These are phyloP conservation scores for Alternaria tenuissima DNA, from an alignment of 2,329 filamentous ascomycete genomes.

Conservation along the genomic window DNA sequence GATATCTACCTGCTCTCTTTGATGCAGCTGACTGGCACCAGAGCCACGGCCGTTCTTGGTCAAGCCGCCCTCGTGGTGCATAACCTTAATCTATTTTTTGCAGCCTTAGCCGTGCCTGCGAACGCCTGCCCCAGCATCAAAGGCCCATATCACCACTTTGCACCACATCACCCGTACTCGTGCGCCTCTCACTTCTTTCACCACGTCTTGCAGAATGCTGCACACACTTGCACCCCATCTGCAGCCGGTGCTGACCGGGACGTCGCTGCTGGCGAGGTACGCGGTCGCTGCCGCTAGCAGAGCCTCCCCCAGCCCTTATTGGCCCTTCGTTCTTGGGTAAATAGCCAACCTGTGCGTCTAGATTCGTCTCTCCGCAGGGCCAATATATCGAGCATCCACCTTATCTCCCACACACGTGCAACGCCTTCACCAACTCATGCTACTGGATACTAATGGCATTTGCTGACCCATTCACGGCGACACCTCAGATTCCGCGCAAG, in stretches of 20 bases:
- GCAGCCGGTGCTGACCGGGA: conserved; percentile 6
- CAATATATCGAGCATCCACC: conserved; percentile 26
- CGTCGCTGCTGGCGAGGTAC: conserved; percentile 3
- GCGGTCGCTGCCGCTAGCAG: conserved; percentile 9
- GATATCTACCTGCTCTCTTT: conserved; percentile 4
- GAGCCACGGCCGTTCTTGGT: conserved; percentile 16
- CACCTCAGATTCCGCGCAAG: conserved; percentile 5
- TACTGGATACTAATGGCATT: not conserved
- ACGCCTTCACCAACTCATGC: not conserved
- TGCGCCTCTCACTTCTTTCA: not conserved
- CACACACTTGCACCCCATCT: conserved; percentile 12
- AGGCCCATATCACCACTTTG: not conserved
- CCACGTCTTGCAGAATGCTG: not conserved
- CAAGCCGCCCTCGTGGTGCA: conserved; percentile 16
- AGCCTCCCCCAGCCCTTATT: conserved; percentile 1
- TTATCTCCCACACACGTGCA: conserved; percentile 5
- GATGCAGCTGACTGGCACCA: conserved; percentile 16
- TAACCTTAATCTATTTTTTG: conserved; percentile 32
- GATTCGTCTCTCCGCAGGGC: conserved; percentile 12
- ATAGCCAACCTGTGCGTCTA: conserved; percentile 10
- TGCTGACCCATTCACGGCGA: conserved; percentile 3
- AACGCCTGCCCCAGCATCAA: conserved; percentile 10
- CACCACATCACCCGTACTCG: not conserved
- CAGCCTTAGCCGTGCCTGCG: conserved; percentile 14
- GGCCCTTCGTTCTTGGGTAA: conserved; percentile 18